Evolutionary conservation across 768 basidiomycete species (phyloP).

Genomic region (Clitopilus hobsonii): DNA sequence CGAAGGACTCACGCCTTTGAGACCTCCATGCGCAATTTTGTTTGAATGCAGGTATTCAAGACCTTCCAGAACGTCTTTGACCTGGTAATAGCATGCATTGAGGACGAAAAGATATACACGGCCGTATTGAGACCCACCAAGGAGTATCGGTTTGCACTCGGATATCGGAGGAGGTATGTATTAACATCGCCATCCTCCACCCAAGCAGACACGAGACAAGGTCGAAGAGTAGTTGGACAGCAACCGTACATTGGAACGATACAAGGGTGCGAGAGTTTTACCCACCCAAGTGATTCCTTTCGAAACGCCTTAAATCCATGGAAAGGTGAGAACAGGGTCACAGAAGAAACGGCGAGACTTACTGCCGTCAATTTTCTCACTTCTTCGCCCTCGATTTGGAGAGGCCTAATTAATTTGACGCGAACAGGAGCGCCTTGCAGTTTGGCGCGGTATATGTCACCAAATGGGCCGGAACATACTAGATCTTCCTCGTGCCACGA

Average conservation of each 20-base stretch:
- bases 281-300: neutral
- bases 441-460: neutral
- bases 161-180: constrained; percentile 1
- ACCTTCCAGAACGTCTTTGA: too few species aligned
- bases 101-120: too few species aligned
- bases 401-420: neutral
- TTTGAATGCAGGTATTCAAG: too few species aligned
- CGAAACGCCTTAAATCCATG: too few species aligned
- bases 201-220: constrained; percentile 10
- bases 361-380: too few species aligned
- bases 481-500: too few species aligned
- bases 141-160: neutral
- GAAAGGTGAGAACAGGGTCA: too few species aligned
- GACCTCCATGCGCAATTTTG: neutral
- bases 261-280: neutral
- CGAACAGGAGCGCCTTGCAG: neutral
- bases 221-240: neutral
- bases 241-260: neutral
- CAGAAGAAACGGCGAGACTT: too few species aligned
- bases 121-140: neutral
- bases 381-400: too few species aligned
- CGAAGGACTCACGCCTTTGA: neutral
- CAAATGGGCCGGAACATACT: neutral
- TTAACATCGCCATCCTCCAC: constrained; percentile 9
- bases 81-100: neutral